Evolutionary conservation across 2,329 filamentous ascomycete genomes (phyloP), one percentile per base, ranked within the genome.

Genomic region (Parascedosporium putredinis): DNA sequence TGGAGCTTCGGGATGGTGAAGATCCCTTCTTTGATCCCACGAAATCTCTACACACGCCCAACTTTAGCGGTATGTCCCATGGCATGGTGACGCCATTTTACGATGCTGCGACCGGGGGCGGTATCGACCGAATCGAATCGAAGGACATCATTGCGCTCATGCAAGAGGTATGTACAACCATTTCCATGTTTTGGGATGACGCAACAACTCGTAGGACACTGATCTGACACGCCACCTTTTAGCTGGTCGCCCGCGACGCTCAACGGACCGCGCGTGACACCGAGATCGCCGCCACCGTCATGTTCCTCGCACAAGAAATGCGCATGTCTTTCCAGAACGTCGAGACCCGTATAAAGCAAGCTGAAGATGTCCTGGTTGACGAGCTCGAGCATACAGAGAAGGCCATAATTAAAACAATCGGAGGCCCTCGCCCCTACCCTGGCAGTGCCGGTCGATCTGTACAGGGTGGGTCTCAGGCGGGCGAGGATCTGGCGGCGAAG

Each of bases 71-170:
- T 46, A 84, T 95, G 70, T 96, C 91, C 6, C 88, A 96, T 60
- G 91, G 90, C 43, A 88, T 96, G 78, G 76, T 75, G 3, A 93
- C 89, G 25, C 90, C 91, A 2, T 73, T 97, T 18, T 97, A 95
- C 60, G 93, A 98, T 62, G 83, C 87, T 52, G 79, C 90, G 3
- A 95, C 87, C 1, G 91, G 91, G 48, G 83, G 81, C 54, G 90
- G 89, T 29, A 86, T 95, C 48, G 90, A 97, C 56, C 78, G 84
- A 45, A 97, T 98, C 47, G 85, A 97, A 63, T 95, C 89, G 43
- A 93, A 94, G 68, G 93, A 98, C 61, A 94, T 98, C 58, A 86
- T 98, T 55, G 88, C 91, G 22, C 72, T 98, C 53, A 98, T 98
- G 93, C 91, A 98, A 62, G 93, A 98, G 66, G 78, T 84, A 68